phyloP scores from a whole-genome alignment of 768 basidiomycete genomes.

The Xerocomus potaroensis region DNA sequence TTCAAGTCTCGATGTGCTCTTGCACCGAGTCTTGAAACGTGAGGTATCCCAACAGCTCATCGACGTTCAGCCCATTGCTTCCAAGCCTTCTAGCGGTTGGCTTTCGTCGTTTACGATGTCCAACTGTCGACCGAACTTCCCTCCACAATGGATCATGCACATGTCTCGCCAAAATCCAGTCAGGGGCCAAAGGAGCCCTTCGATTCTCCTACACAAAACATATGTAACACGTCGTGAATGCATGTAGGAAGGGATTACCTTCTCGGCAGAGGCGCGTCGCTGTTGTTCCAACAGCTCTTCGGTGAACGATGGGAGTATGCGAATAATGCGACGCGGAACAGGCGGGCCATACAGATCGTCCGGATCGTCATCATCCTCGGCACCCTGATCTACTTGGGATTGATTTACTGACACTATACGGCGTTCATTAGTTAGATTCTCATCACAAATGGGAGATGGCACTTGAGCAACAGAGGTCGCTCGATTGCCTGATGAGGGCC shows the following conservation, averaged over 20 bases:
- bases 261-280: slow-evolving; percentile 9
- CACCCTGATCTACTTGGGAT: background rate
- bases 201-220: slow-evolving; percentile 10
- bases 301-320: slow-evolving; percentile 24
- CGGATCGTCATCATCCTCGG: slow-evolving; percentile 17
- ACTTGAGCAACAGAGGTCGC: background rate
- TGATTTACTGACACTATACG: background rate
- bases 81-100: slow-evolving; percentile 10
- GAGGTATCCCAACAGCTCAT: slow-evolving; percentile 17
- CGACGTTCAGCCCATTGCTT: slow-evolving; percentile 9
- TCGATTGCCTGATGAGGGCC: background rate
- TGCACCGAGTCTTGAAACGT: slow-evolving; percentile 13
- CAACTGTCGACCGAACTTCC: background rate
- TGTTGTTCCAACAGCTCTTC: slow-evolving; percentile 24
- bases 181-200: slow-evolving; percentile 17
- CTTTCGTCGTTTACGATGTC: slow-evolving; percentile 16
- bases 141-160: slow-evolving; percentile 18
- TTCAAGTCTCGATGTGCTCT: slow-evolving; percentile 7
- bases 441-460: background rate
- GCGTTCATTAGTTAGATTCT: background rate
- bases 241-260: slow-evolving; percentile 10
- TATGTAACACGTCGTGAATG: slow-evolving; percentile 1
- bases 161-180: slow-evolving; percentile 23
- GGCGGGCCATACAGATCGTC: slow-evolving; percentile 29
- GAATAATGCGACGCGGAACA: slow-evolving; percentile 22